Conservation (phyloP, 495 filamentous ascomycete species). For the Copromyces sp. region DNA sequence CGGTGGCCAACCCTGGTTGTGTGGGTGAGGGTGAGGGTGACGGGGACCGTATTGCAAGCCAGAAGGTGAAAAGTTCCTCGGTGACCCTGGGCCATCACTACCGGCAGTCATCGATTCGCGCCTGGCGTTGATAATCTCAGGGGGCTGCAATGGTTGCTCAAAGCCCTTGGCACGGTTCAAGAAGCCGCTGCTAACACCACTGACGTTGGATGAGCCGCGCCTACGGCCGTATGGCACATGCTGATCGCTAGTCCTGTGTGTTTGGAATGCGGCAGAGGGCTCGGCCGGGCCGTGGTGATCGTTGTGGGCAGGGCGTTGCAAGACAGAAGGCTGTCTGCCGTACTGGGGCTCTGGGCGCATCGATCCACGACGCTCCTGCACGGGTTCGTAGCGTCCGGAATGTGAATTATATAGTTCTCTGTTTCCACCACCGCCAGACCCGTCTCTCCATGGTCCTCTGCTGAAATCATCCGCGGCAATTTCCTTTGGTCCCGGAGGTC, state of each 20-base stretch:
- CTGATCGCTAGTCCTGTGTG: conserved; percentile 56
- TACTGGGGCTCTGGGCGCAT: conserved; percentile 42
- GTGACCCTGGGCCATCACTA: conserved; percentile 38
- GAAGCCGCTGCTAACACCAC: conserved; percentile 73
- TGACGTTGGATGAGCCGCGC: conserved; percentile 89
- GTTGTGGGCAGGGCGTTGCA: conserved; percentile 52
- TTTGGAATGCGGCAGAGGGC: conserved; percentile 86
- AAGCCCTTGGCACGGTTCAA: conserved; percentile 37
- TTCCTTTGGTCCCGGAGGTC: conserved; percentile 48
- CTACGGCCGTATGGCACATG: conserved; percentile 67
- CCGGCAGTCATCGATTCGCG: conserved; percentile 35
- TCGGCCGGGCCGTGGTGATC: conserved; percentile 68
- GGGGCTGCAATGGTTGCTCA: conserved; percentile 34
- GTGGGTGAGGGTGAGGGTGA: conserved; percentile 23
- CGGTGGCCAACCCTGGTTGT: conserved; percentile 37
- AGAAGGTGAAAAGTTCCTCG: conserved; percentile 33
- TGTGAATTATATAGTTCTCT: conserved; percentile 88
- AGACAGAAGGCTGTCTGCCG: conserved; percentile 62
- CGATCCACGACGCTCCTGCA: conserved; percentile 63
- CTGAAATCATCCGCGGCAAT: conserved; percentile 94
- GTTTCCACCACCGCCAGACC: conserved; percentile 41
- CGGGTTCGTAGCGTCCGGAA: conserved; percentile 89
- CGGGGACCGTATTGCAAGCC: conserved; percentile 19
- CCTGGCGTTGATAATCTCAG: conserved; percentile 33
- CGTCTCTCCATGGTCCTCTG: conserved; percentile 65